phyloP scores from a whole-genome alignment of 176 grass and related monocot species.

The Puccinellia tenuiflora region DNA sequence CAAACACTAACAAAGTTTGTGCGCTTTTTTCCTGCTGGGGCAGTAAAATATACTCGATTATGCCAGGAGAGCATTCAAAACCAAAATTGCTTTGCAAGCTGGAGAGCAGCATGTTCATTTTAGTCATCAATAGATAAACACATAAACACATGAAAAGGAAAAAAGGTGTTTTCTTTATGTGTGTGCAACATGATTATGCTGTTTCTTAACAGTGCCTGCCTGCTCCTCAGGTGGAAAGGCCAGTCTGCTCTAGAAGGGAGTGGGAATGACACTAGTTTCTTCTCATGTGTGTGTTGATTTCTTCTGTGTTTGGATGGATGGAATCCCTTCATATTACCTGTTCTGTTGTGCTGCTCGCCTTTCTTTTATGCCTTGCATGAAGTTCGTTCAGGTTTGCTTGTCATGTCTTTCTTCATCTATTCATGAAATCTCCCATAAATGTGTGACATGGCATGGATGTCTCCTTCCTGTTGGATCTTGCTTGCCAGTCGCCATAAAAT shows the following conservation, averaged over 20 bases:
- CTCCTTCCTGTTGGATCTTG: slow-evolving; percentile 10
- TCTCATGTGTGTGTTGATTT: neutral
- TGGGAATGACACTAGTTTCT: neutral
- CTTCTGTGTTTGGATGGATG: slow-evolving; percentile 3
- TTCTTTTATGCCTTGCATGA: neutral
- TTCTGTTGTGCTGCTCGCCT: neutral
- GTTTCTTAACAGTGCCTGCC: slow-evolving; percentile 5
- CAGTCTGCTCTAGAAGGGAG: neutral
- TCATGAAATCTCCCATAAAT: slow-evolving; percentile 7
- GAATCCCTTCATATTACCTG: slow-evolving; percentile 2
- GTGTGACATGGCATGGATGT: neutral
- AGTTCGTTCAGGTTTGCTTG: neutral
- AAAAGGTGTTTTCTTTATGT: neutral
- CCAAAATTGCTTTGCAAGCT: neutral
- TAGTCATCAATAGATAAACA: slow-evolving; percentile 3
- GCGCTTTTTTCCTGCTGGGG: neutral
- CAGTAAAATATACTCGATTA: neutral
- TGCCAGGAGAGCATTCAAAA: neutral
- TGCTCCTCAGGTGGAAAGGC: neutral
- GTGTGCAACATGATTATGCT: slow-evolving; percentile 37
- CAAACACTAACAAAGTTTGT: neutral
- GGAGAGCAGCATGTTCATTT: slow-evolving; percentile 11
- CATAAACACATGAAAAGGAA: neutral
- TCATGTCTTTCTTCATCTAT: neutral
- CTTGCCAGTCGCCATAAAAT: slow-evolving; percentile 6